Evolutionary conservation across 768 basidiomycete genomes (phyloP).

Genomic region (Steccherinum ochraceum): DNA sequence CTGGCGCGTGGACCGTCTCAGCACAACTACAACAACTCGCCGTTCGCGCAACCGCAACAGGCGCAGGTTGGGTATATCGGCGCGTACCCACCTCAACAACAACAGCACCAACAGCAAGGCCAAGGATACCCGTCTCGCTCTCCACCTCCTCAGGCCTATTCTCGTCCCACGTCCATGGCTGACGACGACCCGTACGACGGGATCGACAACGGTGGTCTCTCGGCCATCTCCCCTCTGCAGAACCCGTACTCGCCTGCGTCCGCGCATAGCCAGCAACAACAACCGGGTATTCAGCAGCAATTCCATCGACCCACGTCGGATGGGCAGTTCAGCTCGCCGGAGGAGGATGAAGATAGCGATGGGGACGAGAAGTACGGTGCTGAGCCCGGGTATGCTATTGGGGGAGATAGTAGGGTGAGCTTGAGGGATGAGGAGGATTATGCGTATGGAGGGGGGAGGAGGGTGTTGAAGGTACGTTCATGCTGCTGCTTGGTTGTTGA

Average conservation of each 20-base stretch:
- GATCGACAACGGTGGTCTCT: background rate
- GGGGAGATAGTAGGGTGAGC: constrained; percentile 20
- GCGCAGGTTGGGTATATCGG: background rate
- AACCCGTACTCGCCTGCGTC: constrained; percentile 14
- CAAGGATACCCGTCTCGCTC: background rate
- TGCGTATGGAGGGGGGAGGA: constrained; percentile 19
- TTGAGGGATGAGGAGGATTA: constrained; percentile 29
- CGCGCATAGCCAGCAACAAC: background rate
- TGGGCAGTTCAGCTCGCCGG: constrained; percentile 9
- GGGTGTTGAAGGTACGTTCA: constrained; percentile 26
- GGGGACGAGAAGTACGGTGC: constrained; percentile 4
- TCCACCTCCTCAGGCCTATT: background rate
- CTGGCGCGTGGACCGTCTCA: constrained; percentile 10
- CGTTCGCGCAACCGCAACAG: background rate
- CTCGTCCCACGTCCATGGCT: background rate
- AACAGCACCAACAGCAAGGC: background rate
- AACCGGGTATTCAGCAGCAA: background rate
- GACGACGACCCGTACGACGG: background rate
- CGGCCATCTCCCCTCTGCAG: background rate
- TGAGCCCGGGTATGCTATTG: constrained; percentile 8
- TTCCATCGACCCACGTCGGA: background rate
- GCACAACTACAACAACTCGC: background rate
- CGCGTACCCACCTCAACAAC: background rate
- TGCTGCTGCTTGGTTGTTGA: background rate
- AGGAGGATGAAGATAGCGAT: constrained; percentile 9